These are phyloP conservation scores for Mycena latifolia DNA, from an alignment of 768 basidiomycete species.

Conservation along the genomic window DNA sequence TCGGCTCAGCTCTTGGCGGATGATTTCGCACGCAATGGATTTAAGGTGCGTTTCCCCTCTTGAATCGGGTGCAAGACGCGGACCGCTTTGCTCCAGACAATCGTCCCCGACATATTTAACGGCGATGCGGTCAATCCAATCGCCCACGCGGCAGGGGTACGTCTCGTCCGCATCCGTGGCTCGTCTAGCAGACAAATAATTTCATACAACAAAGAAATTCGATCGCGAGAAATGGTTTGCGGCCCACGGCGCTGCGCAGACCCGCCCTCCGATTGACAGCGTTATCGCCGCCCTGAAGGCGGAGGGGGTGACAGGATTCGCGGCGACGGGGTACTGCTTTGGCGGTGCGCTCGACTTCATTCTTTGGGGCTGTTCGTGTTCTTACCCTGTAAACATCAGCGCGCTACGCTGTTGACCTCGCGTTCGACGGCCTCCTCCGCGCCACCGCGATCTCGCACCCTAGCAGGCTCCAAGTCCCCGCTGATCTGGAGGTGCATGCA, in stretches of 20 bases:
- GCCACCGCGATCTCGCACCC: conserved; percentile 47
- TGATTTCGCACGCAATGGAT: conserved; percentile 53
- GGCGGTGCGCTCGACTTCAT: too few relatives aligned
- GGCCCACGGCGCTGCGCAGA: background rate
- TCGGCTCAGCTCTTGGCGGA: conserved; percentile 44
- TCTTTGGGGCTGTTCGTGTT: too few relatives aligned
- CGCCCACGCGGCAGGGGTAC: background rate
- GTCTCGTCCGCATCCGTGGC: background rate
- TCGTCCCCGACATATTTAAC: conserved; percentile 32
- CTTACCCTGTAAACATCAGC: too few relatives aligned
- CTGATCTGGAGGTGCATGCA: conserved; percentile 43
- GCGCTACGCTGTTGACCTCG: conserved; percentile 45
- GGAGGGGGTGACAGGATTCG: conserved; percentile 6
- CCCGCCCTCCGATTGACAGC: conserved; percentile 10
- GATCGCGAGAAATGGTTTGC: conserved; percentile 6
- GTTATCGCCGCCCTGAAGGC: background rate
- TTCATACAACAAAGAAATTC: background rate
- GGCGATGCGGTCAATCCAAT: too few relatives aligned
- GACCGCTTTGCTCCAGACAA: conserved; percentile 3
- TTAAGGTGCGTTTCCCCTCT: conserved; percentile 38
- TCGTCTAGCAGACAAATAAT: background rate
- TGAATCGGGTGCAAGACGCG: conserved; percentile 26
- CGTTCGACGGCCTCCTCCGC: conserved; percentile 43
- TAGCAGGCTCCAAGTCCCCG: conserved; percentile 44
- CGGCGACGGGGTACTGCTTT: conserved; percentile 9